Percentiles rank a stretch among this genome's conserved stretches.
These are phyloP conservation scores for Pouteria campechiana DNA, from an alignment of 179 eudicot species.

Conservation along the genomic window DNA sequence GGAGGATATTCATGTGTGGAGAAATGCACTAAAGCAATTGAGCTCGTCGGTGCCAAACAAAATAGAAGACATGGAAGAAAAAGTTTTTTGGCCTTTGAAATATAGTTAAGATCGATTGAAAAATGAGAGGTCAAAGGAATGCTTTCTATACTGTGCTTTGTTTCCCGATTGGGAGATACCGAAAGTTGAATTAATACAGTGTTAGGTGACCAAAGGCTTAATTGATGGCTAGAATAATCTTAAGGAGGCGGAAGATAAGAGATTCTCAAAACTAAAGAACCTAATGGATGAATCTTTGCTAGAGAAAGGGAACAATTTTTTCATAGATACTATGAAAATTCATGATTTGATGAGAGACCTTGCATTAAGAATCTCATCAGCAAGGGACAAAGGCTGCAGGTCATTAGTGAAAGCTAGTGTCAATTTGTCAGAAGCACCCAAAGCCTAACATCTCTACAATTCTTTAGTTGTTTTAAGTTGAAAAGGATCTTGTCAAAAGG, in stretches of 20 bases:
- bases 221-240: background rate
- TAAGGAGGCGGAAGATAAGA: background rate
- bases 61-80: background rate
- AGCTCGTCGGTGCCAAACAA: background rate
- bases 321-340: background rate
- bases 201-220: background rate
- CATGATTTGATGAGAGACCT: background rate
- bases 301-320: slow-evolving; percentile 3
- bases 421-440: slow-evolving; percentile 10
- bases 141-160: slow-evolving; percentile 7
- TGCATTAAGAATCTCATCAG: background rate
- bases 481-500: slow-evolving; percentile 4
- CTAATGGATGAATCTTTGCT: slow-evolving; percentile 8
- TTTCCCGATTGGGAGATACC: slow-evolving; percentile 9
- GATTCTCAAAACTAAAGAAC: background rate
- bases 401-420: slow-evolving; percentile 6
- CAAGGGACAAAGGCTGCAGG: background rate
- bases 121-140: slow-evolving; percentile 14
- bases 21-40: slow-evolving; percentile 4
- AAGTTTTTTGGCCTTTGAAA: slow-evolving; percentile 6
- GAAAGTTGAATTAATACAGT: slow-evolving; percentile 9
- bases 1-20: slow-evolving; percentile 4
- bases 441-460: slow-evolving; percentile 7
- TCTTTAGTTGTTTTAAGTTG: slow-evolving; percentile 18
- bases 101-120: slow-evolving; percentile 11